Base-by-base conservation (phyloP, 2,329 filamentous ascomycete species). In the Dactylellina drechsleri region DNA sequence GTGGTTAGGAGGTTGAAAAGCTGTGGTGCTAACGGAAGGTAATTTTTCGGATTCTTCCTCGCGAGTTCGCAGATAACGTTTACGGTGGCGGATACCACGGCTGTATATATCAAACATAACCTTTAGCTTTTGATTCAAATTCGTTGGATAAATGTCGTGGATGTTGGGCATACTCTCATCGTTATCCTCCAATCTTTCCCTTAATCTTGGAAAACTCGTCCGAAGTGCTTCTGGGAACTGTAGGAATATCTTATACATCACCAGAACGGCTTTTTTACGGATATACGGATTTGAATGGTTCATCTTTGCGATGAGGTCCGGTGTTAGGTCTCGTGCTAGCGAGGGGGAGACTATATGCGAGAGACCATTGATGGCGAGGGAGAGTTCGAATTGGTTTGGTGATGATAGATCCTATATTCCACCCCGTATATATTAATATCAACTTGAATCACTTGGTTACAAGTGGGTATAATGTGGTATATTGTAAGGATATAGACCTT, bases 51-150 rank as follows among this genome's bases (percentile, higher is more conserved):
- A 78, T 95, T 87, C 78, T 95, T 88, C 92, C 94, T 97, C 4
- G 94, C 94, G 45, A 99, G 84, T 82, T 99, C 95, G 82, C 95
- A 98, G 4, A 99, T 89, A 8, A 99, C 94, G 82, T 99, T 99
- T 58, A 99, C 90, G 73, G 97, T 96, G 16, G 95, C 93, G 54
- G 95, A 92, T 20, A 93, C 98, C 36, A 99, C 95, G n/a, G 71
- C 71, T 75, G 31, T 10, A 36, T 7, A 28, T 10, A 36, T 36
- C 10, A 36, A 36, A 36, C 15, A 36, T 49, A 13, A 20, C 28
- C 20, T 49, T n/a, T 53, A 12, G 26, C 15, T 40, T 8, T 15
- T 40, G 4, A 16, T 60, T n/a, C 15, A 23, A 81, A 18, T 20
- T 26, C 13, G 12, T 6, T 28, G 12, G 41, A 26, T n/a, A 20